phyloP scores from a whole-genome alignment of 345 rosid species.

The Cardamine resedifolia region DNA sequence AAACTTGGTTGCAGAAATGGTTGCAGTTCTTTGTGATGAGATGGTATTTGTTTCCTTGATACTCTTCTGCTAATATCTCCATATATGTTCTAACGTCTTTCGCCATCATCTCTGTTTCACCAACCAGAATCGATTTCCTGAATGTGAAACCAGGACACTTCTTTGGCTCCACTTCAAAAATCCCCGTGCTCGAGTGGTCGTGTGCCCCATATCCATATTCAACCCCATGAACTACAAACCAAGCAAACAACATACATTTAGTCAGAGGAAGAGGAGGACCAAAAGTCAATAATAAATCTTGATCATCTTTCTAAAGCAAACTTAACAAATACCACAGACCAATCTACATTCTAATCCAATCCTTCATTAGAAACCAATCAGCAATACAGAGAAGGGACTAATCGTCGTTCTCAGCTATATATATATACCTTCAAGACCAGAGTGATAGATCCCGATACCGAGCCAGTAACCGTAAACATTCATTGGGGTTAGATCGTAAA shows the following conservation, averaged over 20 bases:
- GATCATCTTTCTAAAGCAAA: background rate
- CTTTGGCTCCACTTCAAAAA: constrained; percentile 91
- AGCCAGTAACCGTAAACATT: constrained; percentile 80
- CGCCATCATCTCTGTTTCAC: constrained; percentile 81
- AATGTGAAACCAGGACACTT: constrained; percentile 86
- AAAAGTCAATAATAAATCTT: background rate
- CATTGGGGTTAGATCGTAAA: constrained; percentile 84
- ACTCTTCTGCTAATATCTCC: constrained; percentile 73
- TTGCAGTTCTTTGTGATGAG: constrained; percentile 95
- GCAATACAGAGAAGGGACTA: background rate
- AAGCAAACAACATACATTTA: background rate
- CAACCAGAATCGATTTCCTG: constrained; percentile 84
- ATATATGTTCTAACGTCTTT: constrained; percentile 66
- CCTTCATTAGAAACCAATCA: background rate
- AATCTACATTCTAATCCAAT: background rate
- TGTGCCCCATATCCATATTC: constrained; percentile 98
- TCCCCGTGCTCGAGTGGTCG: constrained; percentile 67
- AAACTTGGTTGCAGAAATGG: constrained; percentile 89
- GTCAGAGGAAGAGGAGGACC: background rate
- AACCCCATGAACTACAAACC: constrained; percentile 65
- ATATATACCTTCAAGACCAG: constrained; percentile 86
- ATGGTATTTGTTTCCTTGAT: constrained; percentile 72
- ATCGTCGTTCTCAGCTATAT: background rate
- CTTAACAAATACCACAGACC: background rate
- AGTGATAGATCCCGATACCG: constrained; percentile 90